These are phyloP conservation scores for Claviceps digitariae DNA, from an alignment of 2,329 filamentous ascomycete species.

Conservation along the genomic window DNA sequence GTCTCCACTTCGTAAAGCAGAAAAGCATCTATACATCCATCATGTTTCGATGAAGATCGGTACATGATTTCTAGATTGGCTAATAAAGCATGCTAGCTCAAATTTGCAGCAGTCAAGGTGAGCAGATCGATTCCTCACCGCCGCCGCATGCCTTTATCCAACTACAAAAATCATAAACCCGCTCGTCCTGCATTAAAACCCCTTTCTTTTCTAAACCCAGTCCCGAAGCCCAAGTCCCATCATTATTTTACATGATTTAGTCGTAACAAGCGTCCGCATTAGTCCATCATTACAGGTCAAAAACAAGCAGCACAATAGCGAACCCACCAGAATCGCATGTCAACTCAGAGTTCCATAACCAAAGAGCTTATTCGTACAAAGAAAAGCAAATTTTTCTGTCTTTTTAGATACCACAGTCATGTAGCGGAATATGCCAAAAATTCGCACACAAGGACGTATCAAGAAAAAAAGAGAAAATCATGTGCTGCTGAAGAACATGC, in stretches of 20 bases:
- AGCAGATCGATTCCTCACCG: not conserved
- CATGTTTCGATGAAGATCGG: slow-evolving; percentile 9
- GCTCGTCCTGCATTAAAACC: slow-evolving; percentile 8
- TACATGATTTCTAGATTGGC: slow-evolving; percentile 10
- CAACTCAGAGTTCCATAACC: not conserved
- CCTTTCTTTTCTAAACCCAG: not conserved
- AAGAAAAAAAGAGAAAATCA: slow-evolving; percentile 7
- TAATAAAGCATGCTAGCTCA: slow-evolving; percentile 7
- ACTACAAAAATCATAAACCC: slow-evolving; percentile 9
- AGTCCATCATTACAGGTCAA: not conserved
- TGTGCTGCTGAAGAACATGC: slow-evolving; percentile 35
- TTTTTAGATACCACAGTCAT: slow-evolving; percentile 1
- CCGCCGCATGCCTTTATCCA: slow-evolving; percentile 4
- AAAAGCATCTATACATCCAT: not conserved
- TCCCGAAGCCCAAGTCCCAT: not conserved
- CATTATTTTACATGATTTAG: slow-evolving; percentile 1
- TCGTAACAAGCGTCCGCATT: slow-evolving; percentile 3
- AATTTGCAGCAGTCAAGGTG: slow-evolving; percentile 6
- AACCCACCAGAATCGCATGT: not conserved
- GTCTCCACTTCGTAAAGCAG: not conserved
- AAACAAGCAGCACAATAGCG: not conserved
- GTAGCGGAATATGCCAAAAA: not conserved
- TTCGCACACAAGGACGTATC: not conserved
- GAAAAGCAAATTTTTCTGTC: slow-evolving; percentile 3
- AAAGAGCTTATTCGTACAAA: slow-evolving; percentile 6